Conservation (phyloP, 2,329 filamentous ascomycete species). For the Ceratocystiopsis minuta region DNA sequence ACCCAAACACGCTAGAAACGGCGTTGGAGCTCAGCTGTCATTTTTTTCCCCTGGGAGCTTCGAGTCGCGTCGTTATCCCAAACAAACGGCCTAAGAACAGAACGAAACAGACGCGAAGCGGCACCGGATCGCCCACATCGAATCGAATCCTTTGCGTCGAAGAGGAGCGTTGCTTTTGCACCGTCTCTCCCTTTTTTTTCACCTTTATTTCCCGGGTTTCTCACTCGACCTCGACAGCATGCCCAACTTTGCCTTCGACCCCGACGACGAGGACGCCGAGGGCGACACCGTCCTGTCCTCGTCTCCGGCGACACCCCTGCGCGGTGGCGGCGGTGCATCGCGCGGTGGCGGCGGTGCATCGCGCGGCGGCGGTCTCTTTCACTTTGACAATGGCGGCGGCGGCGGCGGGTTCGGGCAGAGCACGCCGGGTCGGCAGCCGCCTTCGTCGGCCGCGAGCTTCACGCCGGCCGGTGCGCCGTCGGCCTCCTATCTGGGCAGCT, state of each 20-base stretch:
- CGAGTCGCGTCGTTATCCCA: too few relatives aligned
- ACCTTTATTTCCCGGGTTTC: background rate
- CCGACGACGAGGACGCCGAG: slow-evolving; percentile 9
- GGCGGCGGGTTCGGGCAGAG: too few relatives aligned
- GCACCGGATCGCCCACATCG: too few relatives aligned
- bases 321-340: background rate
- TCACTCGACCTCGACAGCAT: background rate
- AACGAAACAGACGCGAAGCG: too few relatives aligned
- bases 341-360: background rate
- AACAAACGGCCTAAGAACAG: too few relatives aligned
- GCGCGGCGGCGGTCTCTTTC: slow-evolving; percentile 15
- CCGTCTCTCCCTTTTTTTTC: background rate
- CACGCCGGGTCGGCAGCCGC: too few relatives aligned
- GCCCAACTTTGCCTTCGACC: slow-evolving; percentile 9
- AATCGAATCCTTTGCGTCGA: too few relatives aligned
- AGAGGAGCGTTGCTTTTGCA: background rate
- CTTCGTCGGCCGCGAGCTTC: slow-evolving; percentile 35
- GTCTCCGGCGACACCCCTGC: slow-evolving; percentile 7
- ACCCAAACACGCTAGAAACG: too few relatives aligned
- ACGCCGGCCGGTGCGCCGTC: slow-evolving; percentile 38
- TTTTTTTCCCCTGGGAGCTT: too few relatives aligned
- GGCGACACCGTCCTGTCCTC: background rate
- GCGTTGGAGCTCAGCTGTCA: too few relatives aligned
- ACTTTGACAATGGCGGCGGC: slow-evolving; percentile 24
- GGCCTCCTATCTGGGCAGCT: slow-evolving; percentile 35